phyloP scores from a whole-genome alignment of 768 basidiomycete species.

The Mycena metata region DNA sequence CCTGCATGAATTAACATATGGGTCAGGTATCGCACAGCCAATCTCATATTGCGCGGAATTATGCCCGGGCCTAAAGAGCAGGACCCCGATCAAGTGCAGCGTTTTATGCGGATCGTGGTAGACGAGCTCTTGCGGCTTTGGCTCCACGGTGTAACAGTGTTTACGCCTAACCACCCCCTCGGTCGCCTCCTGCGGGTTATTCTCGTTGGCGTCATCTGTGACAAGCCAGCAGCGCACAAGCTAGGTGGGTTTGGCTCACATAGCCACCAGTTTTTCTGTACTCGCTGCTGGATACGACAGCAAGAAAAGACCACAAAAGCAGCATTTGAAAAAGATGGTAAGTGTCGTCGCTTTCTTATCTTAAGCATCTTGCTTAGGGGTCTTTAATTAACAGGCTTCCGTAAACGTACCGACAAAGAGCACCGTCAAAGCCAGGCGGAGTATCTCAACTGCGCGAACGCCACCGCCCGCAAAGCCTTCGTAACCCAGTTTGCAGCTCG shows the following conservation, averaged over 20 bases:
- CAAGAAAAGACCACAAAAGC: slow-evolving; percentile 37
- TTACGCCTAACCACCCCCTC: slow-evolving; percentile 41
- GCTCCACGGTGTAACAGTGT: slow-evolving; percentile 40
- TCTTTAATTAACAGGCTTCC: not conserved
- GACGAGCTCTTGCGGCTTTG: slow-evolving; percentile 45
- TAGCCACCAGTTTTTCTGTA: slow-evolving; percentile 49
- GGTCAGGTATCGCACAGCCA: slow-evolving; percentile 43
- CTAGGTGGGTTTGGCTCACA: slow-evolving; percentile 47
- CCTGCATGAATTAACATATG: no score
- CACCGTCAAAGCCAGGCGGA: not conserved
- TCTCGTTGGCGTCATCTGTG: slow-evolving; percentile 51
- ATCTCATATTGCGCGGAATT: slow-evolving; percentile 43
- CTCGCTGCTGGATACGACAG: slow-evolving; percentile 49
- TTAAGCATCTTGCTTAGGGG: no score
- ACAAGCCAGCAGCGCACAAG: slow-evolving; percentile 56
- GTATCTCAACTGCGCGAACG: not conserved
- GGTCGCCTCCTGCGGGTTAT: slow-evolving; percentile 48
- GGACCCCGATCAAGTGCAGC: slow-evolving; percentile 43
- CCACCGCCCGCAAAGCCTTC: not conserved
- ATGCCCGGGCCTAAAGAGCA: slow-evolving; percentile 48
- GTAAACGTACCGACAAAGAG: not conserved
- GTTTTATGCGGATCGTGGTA: slow-evolving; percentile 42
- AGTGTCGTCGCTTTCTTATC: not conserved
- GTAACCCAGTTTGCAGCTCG: no score
- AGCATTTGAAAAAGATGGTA: slow-evolving; percentile 37